Base-by-base conservation (phyloP, 2,329 filamentous ascomycete species). In the Didymosphaeria variabile region DNA sequence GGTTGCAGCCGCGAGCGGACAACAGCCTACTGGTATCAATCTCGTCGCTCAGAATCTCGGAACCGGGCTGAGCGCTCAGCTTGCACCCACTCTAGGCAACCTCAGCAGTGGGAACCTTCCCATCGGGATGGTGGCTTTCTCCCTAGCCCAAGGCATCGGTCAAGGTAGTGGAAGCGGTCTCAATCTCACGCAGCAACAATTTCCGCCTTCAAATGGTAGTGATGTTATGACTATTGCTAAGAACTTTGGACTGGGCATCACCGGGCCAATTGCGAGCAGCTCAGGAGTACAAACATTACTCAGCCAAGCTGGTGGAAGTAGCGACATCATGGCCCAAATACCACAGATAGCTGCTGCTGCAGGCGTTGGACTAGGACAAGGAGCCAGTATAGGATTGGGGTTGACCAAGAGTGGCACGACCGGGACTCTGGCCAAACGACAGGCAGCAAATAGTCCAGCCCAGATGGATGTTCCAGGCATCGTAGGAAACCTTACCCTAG, bases 61-160 rank as follows among this genome's bases (percentile, higher is more conserved):
- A 17, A 62, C 42, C 13, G 72, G 72, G 15, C 19, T 74, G 17
- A 59, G 66, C n/a, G 65, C 60, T 15, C 67, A 73, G 32, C 51
- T 75, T 2, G 49, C 65, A 1, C 70, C 70, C 7, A 47, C 65
- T 2, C 38, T 73, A 1, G 53, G 55, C 1, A 53, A 57, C 26
- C 7, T 57, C 13, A 21, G 52, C 42, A 36, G 23, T 8, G 32
- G n/a, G 9, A 55, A 56, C 1, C 26, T 63, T 2, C 47, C 60
- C 1, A 47, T 75, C 31, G 71, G 68, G 6, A 62, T 62, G 50
- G 67, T 65, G 19, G 69, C 66, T 1, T 75, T 67, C 53, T 64
- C 72, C 5, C 56, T 75, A 31, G 72, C 72, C 17, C 67, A 70
- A 31, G 72, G 72, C 3, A 69, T 75, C 29, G 72, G 72, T 0